Conservation (phyloP, 2,329 filamentous ascomycete species). For the Diaporthe nobilis region DNA sequence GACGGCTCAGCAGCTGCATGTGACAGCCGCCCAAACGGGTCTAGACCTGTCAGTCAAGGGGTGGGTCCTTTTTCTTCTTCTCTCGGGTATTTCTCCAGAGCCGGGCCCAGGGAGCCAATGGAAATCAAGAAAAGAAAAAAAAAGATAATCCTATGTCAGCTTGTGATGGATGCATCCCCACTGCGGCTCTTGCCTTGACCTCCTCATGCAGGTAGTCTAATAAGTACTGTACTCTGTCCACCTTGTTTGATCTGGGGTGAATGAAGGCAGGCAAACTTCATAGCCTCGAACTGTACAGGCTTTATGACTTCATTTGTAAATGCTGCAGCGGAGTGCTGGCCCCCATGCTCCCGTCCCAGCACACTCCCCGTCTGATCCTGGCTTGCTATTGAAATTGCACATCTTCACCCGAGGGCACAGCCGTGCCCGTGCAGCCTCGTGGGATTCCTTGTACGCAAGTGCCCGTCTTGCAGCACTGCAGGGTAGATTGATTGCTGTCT, state of each 20-base stretch:
- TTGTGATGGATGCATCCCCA: conserved; percentile 20
- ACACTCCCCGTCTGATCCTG: not conserved
- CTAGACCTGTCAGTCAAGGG: not conserved
- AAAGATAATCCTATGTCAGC: not conserved
- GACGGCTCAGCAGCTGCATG: not conserved
- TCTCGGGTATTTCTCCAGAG: conserved; percentile 7
- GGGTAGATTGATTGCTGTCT: not conserved
- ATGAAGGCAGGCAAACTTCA: not conserved
- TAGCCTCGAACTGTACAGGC: not conserved
- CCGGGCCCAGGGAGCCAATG: not conserved
- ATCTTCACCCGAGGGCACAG: not conserved
- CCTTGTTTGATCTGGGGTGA: not conserved
- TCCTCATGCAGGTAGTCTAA: not conserved
- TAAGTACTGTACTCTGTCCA: not conserved
- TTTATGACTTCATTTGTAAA: not conserved
- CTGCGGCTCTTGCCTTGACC: conserved; percentile 10
- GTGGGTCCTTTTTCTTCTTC: not conserved
- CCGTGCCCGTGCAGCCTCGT: not conserved
- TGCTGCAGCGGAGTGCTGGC: not conserved
- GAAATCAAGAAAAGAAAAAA: not conserved
- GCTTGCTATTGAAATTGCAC: not conserved
- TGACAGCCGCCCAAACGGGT: not conserved
- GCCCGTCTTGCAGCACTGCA: not conserved
- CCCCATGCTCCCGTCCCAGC: not conserved
- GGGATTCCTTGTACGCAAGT: not conserved